phyloP scores from a whole-genome alignment of 371 early-diverging fungal genomes.

The Parasitella parasitica region DNA sequence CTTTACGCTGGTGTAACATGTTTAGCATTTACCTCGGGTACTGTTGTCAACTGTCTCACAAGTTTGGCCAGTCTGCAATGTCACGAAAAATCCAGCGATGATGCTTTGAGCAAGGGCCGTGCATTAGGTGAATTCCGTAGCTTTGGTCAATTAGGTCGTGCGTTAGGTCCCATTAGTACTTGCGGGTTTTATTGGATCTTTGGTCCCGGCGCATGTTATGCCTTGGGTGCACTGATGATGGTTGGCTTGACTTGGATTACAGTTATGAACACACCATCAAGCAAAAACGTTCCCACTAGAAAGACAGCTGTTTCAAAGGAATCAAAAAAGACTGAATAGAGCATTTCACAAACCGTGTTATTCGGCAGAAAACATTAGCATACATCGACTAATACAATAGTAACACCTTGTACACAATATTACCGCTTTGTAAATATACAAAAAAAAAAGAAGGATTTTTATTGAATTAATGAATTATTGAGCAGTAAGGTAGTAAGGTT shows the following conservation, averaged over 20 bases:
- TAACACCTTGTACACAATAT: background rate
- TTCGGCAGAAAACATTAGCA: no score
- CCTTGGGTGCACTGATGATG: conserved; percentile 36
- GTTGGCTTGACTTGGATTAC: conserved; percentile 19
- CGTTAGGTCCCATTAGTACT: conserved; percentile 85
- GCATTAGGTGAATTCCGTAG: conserved; percentile 87
- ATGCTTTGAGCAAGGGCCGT: conserved; percentile 60
- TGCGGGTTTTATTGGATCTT: conserved; percentile 88
- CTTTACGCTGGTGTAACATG: conserved; percentile 65
- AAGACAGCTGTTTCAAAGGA: background rate
- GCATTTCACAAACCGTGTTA: no score
- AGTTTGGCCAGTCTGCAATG: conserved; percentile 68
- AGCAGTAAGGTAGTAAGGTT: background rate
- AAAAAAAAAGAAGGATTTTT: background rate
- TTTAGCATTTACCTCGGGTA: conserved; percentile 89
- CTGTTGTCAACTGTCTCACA: conserved; percentile 91
- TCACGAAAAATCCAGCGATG: conserved; percentile 31
- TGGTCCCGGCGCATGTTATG: conserved; percentile 67
- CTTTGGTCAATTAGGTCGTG: conserved; percentile 90
- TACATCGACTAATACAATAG: no score
- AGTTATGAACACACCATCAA: conserved; percentile 4
- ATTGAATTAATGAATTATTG: background rate
- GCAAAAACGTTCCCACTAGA: background rate
- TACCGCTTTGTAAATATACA: background rate
- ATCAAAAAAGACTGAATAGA: conserved; percentile 7